Percentiles rank a stretch among this genome's conserved stretches.
phyloP scores from a whole-genome alignment of 2,329 filamentous ascomycete species.

The Colletotrichum destructivum region DNA sequence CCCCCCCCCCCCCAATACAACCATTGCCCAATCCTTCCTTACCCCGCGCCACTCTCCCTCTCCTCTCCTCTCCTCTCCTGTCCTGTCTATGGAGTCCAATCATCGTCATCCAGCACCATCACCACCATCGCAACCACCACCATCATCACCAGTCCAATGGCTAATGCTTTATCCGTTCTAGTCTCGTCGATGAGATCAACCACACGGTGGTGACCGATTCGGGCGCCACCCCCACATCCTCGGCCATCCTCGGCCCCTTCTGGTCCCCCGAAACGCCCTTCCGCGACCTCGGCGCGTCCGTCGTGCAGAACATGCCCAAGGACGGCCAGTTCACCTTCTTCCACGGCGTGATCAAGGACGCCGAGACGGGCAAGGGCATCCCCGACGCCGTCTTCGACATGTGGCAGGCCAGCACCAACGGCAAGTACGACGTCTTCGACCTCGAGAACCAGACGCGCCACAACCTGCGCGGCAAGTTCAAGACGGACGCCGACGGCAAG shows the following conservation, averaged over 20 bases:
- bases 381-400: constrained; percentile 69
- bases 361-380: constrained; percentile 46
- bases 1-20: background rate
- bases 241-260: constrained; percentile 42
- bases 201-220: constrained; percentile 36
- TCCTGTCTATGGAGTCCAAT: too few species aligned
- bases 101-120: background rate
- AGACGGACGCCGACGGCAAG: constrained; percentile 72
- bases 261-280: constrained; percentile 44
- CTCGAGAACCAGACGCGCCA: constrained; percentile 71
- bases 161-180: background rate
- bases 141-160: background rate
- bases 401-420: constrained; percentile 74
- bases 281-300: constrained; percentile 40
- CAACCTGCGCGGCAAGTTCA: constrained; percentile 77
- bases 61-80: too few species aligned
- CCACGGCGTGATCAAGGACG: constrained; percentile 43
- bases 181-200: constrained; percentile 43
- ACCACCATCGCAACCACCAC: background rate
- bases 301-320: constrained; percentile 42
- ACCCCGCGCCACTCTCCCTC: constrained; percentile 6
- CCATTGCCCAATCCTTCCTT: background rate
- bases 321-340: constrained; percentile 40
- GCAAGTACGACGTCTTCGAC: constrained; percentile 74
- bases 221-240: constrained; percentile 39